Evolutionary conservation across 2,329 filamentous ascomycete genomes (phyloP).

Genomic region (Alternaria sp.): DNA sequence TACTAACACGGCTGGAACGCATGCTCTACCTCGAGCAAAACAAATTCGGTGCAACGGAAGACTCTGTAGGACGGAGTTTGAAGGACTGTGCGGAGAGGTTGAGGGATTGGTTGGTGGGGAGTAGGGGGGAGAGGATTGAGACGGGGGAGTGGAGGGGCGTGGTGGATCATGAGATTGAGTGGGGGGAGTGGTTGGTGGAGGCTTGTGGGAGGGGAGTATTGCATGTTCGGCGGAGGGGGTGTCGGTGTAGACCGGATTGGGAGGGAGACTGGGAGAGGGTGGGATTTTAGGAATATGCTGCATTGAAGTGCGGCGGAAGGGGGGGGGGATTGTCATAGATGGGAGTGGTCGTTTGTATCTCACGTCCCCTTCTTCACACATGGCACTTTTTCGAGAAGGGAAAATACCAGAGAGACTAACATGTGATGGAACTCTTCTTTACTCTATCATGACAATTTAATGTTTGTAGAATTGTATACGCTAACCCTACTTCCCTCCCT

Average conservation of each 20-base stretch:
- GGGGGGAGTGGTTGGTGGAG: slow-evolving; percentile 43
- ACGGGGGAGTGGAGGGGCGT: slow-evolving; percentile 33
- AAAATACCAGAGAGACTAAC: too few species aligned
- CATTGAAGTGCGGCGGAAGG: too few species aligned
- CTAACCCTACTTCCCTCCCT: too few species aligned
- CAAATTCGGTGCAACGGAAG: not conserved
- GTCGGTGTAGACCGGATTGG: slow-evolving; percentile 40
- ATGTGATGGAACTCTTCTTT: too few species aligned
- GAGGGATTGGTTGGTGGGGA: slow-evolving; percentile 26
- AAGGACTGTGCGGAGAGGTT: slow-evolving; percentile 27
- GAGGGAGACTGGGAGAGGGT: not conserved
- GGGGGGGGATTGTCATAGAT: too few species aligned
- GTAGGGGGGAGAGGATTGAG: slow-evolving; percentile 27
- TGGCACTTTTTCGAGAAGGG: too few species aligned
- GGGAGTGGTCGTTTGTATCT: too few species aligned
- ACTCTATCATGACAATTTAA: too few species aligned
- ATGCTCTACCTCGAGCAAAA: slow-evolving; percentile 28
- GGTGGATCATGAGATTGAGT: slow-evolving; percentile 43
- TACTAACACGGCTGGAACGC: slow-evolving; percentile 35
- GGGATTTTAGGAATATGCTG: too few species aligned
- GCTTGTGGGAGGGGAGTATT: slow-evolving; percentile 38
- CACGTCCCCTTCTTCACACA: too few species aligned
- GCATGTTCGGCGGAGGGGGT: slow-evolving; percentile 40
- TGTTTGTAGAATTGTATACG: too few species aligned
- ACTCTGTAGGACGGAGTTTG: not conserved